Base-by-base conservation (phyloP, 768 basidiomycete species). In the Mycena belliarum region DNA sequence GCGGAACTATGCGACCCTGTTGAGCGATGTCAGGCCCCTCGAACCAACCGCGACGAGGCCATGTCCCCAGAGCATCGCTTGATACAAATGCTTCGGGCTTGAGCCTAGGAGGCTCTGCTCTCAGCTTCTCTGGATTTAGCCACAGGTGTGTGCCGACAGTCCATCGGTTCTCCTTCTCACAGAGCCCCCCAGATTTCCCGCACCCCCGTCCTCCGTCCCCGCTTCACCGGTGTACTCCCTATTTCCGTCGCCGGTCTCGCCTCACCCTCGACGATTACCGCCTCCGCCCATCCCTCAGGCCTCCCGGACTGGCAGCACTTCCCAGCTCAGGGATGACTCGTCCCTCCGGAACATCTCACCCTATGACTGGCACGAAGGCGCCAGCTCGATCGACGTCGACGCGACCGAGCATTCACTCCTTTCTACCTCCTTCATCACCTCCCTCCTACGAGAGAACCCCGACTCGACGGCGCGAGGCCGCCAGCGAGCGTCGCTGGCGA, bases 381-480 rank as follows among this genome's bases (percentile, higher is more conserved):
- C 82, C 18, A 84, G 83, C 14, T 79, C 75, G 57, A 81, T 87
- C 52, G 79, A 77, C 49, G 75, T 81, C 48, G 83, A 83, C 69
- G 76, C 79, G n/a, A 69, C 76, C 10, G 84, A 86, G 64, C 82
- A 84, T 64, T 75, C 78, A 20, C 70, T 86, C 42, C 76, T 88
- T 21, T 78, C 84, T 9, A 85, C 86, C 3, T 80, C 83, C 2
- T 81, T 87, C 67, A 86, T 87, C 58, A 85, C 85, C 18, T 76
- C 76, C 8, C 71, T 86, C 16, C 75, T 86, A 15, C 77, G 74
- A 61, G 78, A 83, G 60, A 76, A 75, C 61, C 68, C 69, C 43
- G 68, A 72, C 24, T 59, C 50, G 47, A 28, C 66, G n/a, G 37
- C 32, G 21, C 67, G 69, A 38, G 65, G 66, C n/a, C n/a, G n/a